Evolutionary conservation across 2,329 filamentous ascomycete genomes (phyloP), one percentile per base, ranked within the genome.

Genomic region (Neofusicoccum laricinum): DNA sequence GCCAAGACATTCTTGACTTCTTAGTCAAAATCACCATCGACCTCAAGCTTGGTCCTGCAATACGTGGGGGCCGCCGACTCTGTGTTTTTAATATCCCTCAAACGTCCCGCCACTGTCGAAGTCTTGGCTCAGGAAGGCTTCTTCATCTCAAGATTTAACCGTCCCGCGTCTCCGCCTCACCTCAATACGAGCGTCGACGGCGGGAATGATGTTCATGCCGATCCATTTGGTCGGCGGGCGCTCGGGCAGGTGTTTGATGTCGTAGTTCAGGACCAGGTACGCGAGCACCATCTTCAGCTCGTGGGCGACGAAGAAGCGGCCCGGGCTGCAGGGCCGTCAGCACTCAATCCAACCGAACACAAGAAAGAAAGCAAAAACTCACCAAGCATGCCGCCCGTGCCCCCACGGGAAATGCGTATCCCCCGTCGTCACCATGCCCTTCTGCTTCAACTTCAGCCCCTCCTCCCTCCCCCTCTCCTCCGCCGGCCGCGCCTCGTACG

Each of bases 381-480:
- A 66, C 62, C 72, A 75, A n/a, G 72, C 71, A 67, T 73, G 71
- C 46, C 67, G 66, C 2, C 72, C 72, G 65, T 73, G 70, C 3
- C 71, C 72, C 58, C 73, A 75, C 0, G 71, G 49, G 30, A 75
- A 53, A 46, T 73, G 72, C 17, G 71, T 63, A 0, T 64, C 62
- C 7, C 62, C 51, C 19, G 72, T 73, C 14, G 67, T 71, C 38
- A 71, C 68, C 65, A 74, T 55, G 11, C 68, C 68, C 64, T 38
- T 43, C n/a, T 45, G 45, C 59, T 65, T 63, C 25, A 55, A 36
- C 25, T 36, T 30, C 62, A 53, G 11, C 32, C 40, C 34, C 15
- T 64, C 57, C 2, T 65, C 55, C 4, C 15, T 12, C 6, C 32
- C 19, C 30, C 15, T 38, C 40, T 41, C 21, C n/a, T 21, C 57